Conservation (phyloP, 306 rosid genomes). For the Calophaca sinica region DNA sequence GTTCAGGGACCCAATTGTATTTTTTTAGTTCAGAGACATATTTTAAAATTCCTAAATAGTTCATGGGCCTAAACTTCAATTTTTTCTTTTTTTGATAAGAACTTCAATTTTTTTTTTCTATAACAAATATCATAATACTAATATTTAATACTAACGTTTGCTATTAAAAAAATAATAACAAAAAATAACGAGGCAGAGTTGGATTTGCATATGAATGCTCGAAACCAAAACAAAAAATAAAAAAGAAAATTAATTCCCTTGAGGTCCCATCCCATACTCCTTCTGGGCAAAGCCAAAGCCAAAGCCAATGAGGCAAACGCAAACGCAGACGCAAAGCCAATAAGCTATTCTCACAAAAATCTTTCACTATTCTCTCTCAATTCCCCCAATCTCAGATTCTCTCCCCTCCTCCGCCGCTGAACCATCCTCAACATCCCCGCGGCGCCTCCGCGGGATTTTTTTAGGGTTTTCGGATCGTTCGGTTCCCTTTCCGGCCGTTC, state of each 20-base stretch:
- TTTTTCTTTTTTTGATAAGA: too few species aligned
- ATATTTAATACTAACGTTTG: too few species aligned
- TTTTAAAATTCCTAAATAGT: too few species aligned
- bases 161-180: too few species aligned
- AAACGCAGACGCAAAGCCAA: constrained; percentile 34
- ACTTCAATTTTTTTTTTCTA: too few species aligned
- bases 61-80: too few species aligned
- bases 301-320: constrained; percentile 11
- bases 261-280: constrained; percentile 50
- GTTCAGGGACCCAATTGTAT: too few species aligned
- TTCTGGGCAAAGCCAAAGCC: constrained; percentile 40
- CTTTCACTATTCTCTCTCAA: constrained; percentile 40
- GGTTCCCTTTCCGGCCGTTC: constrained; percentile 5
- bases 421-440: constrained; percentile 38
- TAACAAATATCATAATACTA: too few species aligned
- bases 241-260: constrained; percentile 44
- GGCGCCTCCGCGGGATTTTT: constrained; percentile 56
- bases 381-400: constrained; percentile 46
- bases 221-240: background rate
- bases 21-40: too few species aligned
- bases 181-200: background rate
- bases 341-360: constrained; percentile 50
- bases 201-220: constrained; percentile 8
- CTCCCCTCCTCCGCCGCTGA: constrained; percentile 50
- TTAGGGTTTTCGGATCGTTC: constrained; percentile 59